A percentile compares a stretch with the other conserved stretches of the same genome.
Conservation (phyloP, 352 stramenopile species). For the Globisporangium irregulare region DNA sequence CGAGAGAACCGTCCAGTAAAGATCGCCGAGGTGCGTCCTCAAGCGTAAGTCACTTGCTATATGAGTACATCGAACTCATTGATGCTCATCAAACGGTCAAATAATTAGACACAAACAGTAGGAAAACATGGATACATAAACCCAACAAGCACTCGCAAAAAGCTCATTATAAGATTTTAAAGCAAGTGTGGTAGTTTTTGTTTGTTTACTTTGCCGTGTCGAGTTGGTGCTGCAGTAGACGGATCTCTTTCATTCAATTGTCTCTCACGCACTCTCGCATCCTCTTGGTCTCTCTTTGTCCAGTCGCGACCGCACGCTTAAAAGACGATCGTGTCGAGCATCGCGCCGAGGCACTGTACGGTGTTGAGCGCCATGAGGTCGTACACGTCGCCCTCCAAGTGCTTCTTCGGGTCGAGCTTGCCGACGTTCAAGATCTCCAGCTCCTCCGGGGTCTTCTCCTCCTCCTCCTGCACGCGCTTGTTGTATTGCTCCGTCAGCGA, state of each 20-base stretch:
- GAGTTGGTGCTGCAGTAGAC: neutral
- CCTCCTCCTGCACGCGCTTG: slow-evolving; percentile 92
- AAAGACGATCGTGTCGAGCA: slow-evolving; percentile 99
- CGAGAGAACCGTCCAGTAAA: slow-evolving; percentile 69
- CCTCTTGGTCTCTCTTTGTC: neutral
- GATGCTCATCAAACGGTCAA: neutral
- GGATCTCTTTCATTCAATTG: neutral
- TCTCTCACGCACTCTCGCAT: neutral
- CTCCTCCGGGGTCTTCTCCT: slow-evolving; percentile 97
- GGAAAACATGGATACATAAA: neutral
- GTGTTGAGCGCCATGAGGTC: slow-evolving; percentile 99
- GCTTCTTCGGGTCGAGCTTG: slow-evolving; percentile 95
- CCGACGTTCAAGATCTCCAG: slow-evolving; percentile 97
- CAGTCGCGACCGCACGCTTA: slow-evolving; percentile 31
- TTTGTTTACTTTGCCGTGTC: neutral
- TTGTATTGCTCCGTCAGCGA: slow-evolving; percentile 97
- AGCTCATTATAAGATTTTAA: slow-evolving; percentile 1
- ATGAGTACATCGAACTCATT: too few species aligned
- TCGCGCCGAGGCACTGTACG: slow-evolving; percentile 97
- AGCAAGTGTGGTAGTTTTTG: neutral
- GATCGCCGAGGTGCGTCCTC: slow-evolving; percentile 41
- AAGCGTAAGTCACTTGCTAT: neutral
- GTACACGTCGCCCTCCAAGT: slow-evolving; percentile 93
- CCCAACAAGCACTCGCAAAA: neutral
- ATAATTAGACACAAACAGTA: neutral